Evolutionary conservation across 805 yeast genomes (phyloP), one percentile per base, ranked within the genome.

Genomic region (Yarrowia bubula): DNA sequence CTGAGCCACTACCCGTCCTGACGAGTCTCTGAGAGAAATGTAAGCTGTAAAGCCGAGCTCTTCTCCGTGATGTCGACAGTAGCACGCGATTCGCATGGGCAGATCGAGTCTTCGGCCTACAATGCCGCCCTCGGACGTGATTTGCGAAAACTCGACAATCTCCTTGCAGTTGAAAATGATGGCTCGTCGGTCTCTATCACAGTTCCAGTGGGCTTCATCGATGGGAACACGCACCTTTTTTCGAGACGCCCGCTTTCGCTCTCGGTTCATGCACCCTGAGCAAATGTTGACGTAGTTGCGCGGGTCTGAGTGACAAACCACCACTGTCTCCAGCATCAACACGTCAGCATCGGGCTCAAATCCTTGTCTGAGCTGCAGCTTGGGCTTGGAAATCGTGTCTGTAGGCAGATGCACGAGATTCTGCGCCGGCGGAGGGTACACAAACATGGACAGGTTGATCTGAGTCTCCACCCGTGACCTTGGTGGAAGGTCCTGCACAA

Each of bases 401-500:
- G 90, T 83, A 7, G 98, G 96, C 53, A 95, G 77, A 73, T 90
- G 95, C 38, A 95, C 76, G 60, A 90, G 76, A 60, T 82, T 80
- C 70, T 90, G 88, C 5, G 84, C 81, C 0, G 96, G 96, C 0
- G 93, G 84, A 0, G 97, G 96, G 35, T 86, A 81, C 48, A 93
- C 78, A 8, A 81, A 74, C 18, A 93, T 76, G 48, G 82, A 81
- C 47, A 96, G 78, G 74, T 91, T 92, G 73, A 95, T 90, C 77
- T 95, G 99, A 14, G 98, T 93, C 76, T 93, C 99, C 7, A 93
- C 99, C 69, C 99, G 84, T 11, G 97, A 90, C 69, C 85, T 86
- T 5, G 83, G 77, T 1, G 98, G 98, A 50, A 93, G 79, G 61
- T 86, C 88, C 33, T 64, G 65, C 0, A 70, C 61, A 50, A 35